Evolutionary conservation across 2,329 filamentous ascomycete genomes (phyloP), one percentile per base, ranked within the genome.

Genomic region (Periconia digitata): DNA sequence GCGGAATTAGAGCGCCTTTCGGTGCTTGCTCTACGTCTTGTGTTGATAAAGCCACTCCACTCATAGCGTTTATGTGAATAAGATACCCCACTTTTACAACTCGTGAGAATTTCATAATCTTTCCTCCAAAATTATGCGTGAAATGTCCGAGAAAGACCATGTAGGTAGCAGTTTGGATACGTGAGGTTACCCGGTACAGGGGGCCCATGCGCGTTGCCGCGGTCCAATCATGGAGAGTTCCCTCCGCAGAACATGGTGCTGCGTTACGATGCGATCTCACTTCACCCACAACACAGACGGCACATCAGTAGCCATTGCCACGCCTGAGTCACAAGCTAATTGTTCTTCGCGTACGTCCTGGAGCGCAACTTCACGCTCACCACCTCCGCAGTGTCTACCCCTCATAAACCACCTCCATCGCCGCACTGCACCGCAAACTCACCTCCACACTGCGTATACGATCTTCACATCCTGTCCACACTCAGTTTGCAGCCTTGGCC

Each of bases 31-130:
- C 36, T 34, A 12, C 32, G 38, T 32, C n/a, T n/a, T 5, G 20
- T 42, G 12, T 29, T 16, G 17, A 15, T 12, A 13, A 6, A 13
- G n/a, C 32, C 21, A 48, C 50, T 52, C 47, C 47, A 37, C 50
- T 55, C 48, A 46, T 48, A 55, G 56, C 50, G 42, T 51, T 49
- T n/a, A 27, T 15, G 41, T 46, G n/a, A 53, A 53, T 52, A 24
- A 49, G 54, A 60, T 60, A 59, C 58, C 58, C 59, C 58, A 43
- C 59, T 55, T 51, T 32, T 32, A 32, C 27, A 15, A 32, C n/a
- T 3, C n/a, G n/a, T 32, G 10, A 32, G n/a, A 12, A 32, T 32
- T 3, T 27, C 27, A n/a, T n/a, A n/a, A n/a, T n/a, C n/a, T 46
- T 43, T 45, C 35, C 36, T 40, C n/a, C 8, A 13, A 10, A 32